phyloP scores from a whole-genome alignment of 2,329 filamentous ascomycete species.

The Aspergillus sp. region DNA sequence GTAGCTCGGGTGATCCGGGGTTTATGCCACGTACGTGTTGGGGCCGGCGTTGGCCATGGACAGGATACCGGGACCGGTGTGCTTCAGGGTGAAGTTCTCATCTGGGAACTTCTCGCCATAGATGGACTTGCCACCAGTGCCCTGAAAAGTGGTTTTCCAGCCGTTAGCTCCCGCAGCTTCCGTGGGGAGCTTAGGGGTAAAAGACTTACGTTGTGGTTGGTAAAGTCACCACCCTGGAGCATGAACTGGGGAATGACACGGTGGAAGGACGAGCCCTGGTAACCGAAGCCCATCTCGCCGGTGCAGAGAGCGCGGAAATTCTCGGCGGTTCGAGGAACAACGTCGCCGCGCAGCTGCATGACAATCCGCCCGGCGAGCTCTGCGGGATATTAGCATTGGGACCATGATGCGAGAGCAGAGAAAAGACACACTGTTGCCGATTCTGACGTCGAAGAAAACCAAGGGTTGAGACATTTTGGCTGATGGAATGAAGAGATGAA shows the following conservation, averaged over 20 bases:
- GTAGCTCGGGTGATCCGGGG: too few species aligned
- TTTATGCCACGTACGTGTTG: constrained; percentile 20
- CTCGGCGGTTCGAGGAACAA: not conserved
- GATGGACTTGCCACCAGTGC: constrained; percentile 3
- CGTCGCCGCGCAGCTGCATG: too few species aligned
- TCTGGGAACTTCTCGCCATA: constrained; percentile 7
- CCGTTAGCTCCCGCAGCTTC: too few species aligned
- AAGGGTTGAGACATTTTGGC: too few species aligned
- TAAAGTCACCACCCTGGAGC: constrained; percentile 64
- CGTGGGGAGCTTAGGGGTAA: too few species aligned
- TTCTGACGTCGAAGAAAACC: too few species aligned
- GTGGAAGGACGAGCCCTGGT: constrained; percentile 73
- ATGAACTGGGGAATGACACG: constrained; percentile 83
- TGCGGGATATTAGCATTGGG: too few species aligned
- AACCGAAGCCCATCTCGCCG: constrained; percentile 26
- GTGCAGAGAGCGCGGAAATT: not conserved
- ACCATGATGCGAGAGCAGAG: too few species aligned
- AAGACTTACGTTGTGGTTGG: not conserved
- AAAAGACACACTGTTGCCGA: too few species aligned
- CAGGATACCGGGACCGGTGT: constrained; percentile 2
- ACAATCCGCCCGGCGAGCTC: too few species aligned
- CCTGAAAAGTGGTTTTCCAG: too few species aligned
- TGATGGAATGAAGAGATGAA: too few species aligned
- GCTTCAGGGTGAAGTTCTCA: constrained; percentile 4
- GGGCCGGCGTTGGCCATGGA: constrained; percentile 4